Base-by-base conservation (phyloP, 495 filamentous ascomycete species). In the Emericellopsis terricola region DNA sequence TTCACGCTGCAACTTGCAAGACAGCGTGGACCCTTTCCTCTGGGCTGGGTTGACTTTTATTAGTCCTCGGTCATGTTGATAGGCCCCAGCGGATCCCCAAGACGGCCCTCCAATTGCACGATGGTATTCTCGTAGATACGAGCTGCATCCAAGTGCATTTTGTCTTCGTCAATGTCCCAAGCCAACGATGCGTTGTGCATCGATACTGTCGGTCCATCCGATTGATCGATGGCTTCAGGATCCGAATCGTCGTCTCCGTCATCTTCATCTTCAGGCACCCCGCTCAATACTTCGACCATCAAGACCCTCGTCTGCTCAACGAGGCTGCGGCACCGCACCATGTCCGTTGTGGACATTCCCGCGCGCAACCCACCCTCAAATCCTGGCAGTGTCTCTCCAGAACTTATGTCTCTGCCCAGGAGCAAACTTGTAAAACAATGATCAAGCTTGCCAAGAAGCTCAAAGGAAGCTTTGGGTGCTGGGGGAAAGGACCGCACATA, bases 41-140 rank as follows among this genome's bases (percentile, higher is more conserved):
- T n/a, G n/a, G n/a, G n/a, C n/a, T n/a, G n/a, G n/a, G n/a, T n/a
- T n/a, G n/a, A n/a, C n/a, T n/a, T n/a, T n/a, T n/a, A n/a, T 26
- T 11, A 26, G 11, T 34, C 32, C 14, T 13, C 31, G 8, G 8
- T 21, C 8, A 7, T 18, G 10, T 14, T 15, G 18, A 8, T 13
- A 15, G 8, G 15, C 21, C 33, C 33, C n/a, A 35, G 21, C 3
- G 33, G 16, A 28, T 35, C 33, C 11, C 62, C 70, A 18, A 80
- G 45, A 13, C 62, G 62, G 47, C 71, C 73, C 3, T 73, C 78
- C 3, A 89, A 51, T 49, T 77, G 63, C 32, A 76, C 66, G 39
- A 92, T 62, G 0, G 81, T 86, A 44, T 64, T 62, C 50, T 87
- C 80, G 54, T 86, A 93, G 0, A 91, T 75, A 41, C 64, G 62